Base-by-base conservation (phyloP, 331 rosid species). In the Quercus phellos region DNA sequence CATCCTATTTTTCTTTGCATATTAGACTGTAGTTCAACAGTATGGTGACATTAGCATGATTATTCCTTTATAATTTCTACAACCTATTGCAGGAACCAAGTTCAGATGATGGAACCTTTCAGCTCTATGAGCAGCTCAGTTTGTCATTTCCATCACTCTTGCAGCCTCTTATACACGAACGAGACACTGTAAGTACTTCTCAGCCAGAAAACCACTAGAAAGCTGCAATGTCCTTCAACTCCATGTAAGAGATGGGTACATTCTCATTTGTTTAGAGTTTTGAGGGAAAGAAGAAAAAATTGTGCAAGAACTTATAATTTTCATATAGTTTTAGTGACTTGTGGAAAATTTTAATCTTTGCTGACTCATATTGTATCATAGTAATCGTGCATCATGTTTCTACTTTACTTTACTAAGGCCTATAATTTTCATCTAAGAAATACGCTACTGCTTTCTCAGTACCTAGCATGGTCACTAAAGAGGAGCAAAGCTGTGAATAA, bases 381-480 rank as follows among this genome's bases (percentile, higher is more conserved):
- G 26, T 58, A 58, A 58, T 14, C 1, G 16, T 10, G 30, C 64
- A 16, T 53, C 9, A 66, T 3, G 11, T 66, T 66, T 66, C 71
- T 18, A 59, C 63, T 50, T 58, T 16, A 30, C 4, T 58, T 58
- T 16, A 42, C 4, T 58, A 59, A 68, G 7, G 14, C 75, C 59
- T 46, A 46, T 66, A 32, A 55, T 51, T 3, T 14, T 38, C 17
- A 26, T 42, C 9, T 50, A 8, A 73, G 51, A 70, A 30, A 74
- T 21, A 35, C 26, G 53, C 16, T 42, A 30, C 55, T 81, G 66
- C 38, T 54, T 71, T 79, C 78, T 70, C 89, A 94, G 98, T 94
- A 90, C 82, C 86, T 94, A 24, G 99, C 96, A 54, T 92, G 99
- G 98, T 94, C 98, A 51, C 34, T 91, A 61, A 92, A 94, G 90